phyloP scores from a whole-genome alignment of 2,329 filamentous ascomycete species.

The Monosporascus sp. region DNA sequence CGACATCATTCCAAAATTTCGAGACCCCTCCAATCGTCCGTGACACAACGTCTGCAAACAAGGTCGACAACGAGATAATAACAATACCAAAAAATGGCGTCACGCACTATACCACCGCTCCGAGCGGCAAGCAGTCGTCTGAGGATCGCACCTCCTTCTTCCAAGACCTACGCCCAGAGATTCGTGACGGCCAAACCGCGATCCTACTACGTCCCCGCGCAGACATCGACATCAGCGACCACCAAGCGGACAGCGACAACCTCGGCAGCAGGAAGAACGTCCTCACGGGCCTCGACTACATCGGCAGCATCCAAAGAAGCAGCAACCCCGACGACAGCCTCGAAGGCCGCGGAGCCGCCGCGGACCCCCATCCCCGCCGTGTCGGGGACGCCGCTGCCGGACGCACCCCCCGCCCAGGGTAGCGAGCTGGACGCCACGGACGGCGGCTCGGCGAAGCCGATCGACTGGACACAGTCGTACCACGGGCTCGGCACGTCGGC shows the following conservation, averaged over 20 bases:
- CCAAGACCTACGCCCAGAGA: too few species aligned
- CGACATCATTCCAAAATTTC: too few species aligned
- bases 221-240: constrained; percentile 4
- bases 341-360: constrained; percentile 3
- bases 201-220: constrained; percentile 5
- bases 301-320: constrained; percentile 1
- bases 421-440: not conserved
- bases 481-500: constrained; percentile 68
- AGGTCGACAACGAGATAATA: not conserved
- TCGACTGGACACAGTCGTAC: constrained; percentile 81
- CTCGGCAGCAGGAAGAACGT: constrained; percentile 8
- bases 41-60: not conserved
- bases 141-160: constrained; percentile 1
- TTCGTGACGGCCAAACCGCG: constrained; percentile 12
- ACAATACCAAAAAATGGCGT: constrained; percentile 14
- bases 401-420: constrained; percentile 11
- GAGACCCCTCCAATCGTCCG: not conserved
- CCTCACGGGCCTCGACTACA: too few species aligned
- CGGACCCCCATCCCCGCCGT: constrained; percentile 22
- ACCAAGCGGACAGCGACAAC: not conserved
- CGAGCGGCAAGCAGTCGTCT: constrained; percentile 10
- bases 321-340: constrained; percentile 4
- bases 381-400: constrained; percentile 23
- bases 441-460: constrained; percentile 14
- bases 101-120: constrained; percentile 17